phyloP scores from a whole-genome alignment of 441 rosid species.

The Iberis amara region DNA sequence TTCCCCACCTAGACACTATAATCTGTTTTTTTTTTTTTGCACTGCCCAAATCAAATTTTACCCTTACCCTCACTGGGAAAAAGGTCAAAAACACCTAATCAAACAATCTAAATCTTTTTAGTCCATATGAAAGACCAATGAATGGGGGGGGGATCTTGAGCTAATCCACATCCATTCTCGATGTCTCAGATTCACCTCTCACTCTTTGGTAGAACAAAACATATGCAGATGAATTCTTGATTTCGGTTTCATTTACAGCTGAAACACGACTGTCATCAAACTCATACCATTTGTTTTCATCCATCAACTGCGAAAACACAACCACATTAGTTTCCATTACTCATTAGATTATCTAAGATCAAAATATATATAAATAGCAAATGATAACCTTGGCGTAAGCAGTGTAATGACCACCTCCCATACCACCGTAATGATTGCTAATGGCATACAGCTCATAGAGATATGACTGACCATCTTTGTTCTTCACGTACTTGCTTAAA shows the following conservation, averaged over 20 bases:
- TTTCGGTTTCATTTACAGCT: constrained; percentile 58
- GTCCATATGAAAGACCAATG: no score
- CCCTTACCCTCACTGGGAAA: no score
- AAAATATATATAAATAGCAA: neutral
- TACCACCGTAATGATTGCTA: constrained; percentile 67
- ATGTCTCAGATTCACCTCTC: constrained; percentile 25
- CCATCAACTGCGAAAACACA: constrained; percentile 52
- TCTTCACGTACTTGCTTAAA: constrained; percentile 50
- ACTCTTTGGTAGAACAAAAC: constrained; percentile 76
- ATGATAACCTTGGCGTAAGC: constrained; percentile 55
- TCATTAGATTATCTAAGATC: neutral
- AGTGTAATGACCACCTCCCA: constrained; percentile 70
- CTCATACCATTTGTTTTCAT: constrained; percentile 84
- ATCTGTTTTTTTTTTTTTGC: no score
- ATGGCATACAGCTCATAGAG: constrained; percentile 57
- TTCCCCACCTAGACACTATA: no score
- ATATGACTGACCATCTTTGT: constrained; percentile 43
- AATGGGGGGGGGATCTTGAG: no score
- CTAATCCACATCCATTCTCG: constrained; percentile 17
- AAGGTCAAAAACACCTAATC: no score
- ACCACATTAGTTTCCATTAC: neutral
- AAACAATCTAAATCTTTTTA: no score
- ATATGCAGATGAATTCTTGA: constrained; percentile 75
- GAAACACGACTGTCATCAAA: constrained; percentile 81
- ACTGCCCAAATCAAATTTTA: no score